phyloP scores from a whole-genome alignment of 208 protist genomes.

The Leishmania lainsoni region DNA sequence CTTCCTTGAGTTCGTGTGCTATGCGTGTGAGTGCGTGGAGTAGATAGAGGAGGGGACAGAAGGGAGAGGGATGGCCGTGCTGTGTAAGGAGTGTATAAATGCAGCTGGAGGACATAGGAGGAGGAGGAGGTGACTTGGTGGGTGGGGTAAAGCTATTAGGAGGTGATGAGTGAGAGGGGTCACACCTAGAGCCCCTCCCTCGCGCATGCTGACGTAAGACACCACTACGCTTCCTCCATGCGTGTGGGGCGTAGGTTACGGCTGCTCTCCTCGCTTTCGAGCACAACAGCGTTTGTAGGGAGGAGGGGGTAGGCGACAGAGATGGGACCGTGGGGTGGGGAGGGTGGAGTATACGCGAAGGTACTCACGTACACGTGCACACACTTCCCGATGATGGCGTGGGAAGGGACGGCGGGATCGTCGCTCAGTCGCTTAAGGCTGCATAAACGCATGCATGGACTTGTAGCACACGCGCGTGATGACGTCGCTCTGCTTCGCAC shows the following conservation, averaged over 20 bases:
- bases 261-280: neutral
- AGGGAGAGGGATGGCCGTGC: no score
- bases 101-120: neutral
- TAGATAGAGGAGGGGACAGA: neutral
- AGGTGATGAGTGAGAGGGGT: neutral
- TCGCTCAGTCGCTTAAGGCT: neutral
- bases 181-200: neutral
- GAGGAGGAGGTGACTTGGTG: neutral
- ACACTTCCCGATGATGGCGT: neutral
- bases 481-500: neutral
- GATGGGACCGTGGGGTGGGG: neutral
- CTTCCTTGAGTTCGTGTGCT: no score
- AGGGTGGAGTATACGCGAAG: neutral
- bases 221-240: neutral
- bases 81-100: neutral
- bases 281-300: neutral
- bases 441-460: neutral
- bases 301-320: neutral
- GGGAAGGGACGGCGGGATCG: neutral
- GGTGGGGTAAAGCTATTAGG: neutral
- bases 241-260: no score
- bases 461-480: neutral
- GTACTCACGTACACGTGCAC: neutral
- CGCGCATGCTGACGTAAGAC: neutral
- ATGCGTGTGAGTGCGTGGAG: no score